A percentile compares a stretch with the other conserved stretches of the same genome.
Evolutionary conservation across 2,329 filamentous ascomycete species (phyloP).

Genomic region (Westerdykella ornata): DNA sequence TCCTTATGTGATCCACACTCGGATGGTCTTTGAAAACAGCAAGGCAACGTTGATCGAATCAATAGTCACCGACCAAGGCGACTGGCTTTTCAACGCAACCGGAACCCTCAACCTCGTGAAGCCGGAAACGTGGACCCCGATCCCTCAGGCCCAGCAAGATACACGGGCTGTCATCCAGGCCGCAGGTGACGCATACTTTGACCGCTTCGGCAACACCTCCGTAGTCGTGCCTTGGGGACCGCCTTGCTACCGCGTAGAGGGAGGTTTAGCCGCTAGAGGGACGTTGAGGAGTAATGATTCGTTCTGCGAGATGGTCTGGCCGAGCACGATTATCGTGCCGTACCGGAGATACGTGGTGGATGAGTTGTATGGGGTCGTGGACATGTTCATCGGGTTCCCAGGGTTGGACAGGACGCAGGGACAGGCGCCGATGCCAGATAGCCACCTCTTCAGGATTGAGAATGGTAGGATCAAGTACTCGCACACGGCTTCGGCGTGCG

Average conservation of each 20-base stretch:
- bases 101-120: slow-evolving; percentile 11
- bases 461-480: slow-evolving; percentile 17
- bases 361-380: slow-evolving; percentile 19
- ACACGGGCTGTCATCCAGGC: slow-evolving; percentile 14
- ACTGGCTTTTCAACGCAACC: slow-evolving; percentile 28
- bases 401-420: slow-evolving; percentile 21
- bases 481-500: slow-evolving; percentile 21
- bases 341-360: slow-evolving; percentile 23
- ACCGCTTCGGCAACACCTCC: slow-evolving; percentile 15
- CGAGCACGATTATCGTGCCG: slow-evolving; percentile 9
- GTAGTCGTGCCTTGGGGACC: slow-evolving; percentile 19
- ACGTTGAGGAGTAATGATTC: slow-evolving; percentile 11
- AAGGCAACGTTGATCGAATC: slow-evolving; percentile 16
- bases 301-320: slow-evolving; percentile 11
- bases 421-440: slow-evolving; percentile 17
- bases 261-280: slow-evolving; percentile 15
- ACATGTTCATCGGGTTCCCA: slow-evolving; percentile 20
- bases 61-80: slow-evolving; percentile 20
- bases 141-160: slow-evolving; percentile 10
- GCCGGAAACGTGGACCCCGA: slow-evolving; percentile 14
- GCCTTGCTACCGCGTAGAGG: slow-evolving; percentile 22
- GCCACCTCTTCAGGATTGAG: slow-evolving; percentile 22
- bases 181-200: slow-evolving; percentile 21
- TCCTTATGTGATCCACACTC: slow-evolving; percentile 18
- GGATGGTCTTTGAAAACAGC: background rate